Base-by-base conservation (phyloP, 768 basidiomycete species). In the Tremella mesenterica region DNA sequence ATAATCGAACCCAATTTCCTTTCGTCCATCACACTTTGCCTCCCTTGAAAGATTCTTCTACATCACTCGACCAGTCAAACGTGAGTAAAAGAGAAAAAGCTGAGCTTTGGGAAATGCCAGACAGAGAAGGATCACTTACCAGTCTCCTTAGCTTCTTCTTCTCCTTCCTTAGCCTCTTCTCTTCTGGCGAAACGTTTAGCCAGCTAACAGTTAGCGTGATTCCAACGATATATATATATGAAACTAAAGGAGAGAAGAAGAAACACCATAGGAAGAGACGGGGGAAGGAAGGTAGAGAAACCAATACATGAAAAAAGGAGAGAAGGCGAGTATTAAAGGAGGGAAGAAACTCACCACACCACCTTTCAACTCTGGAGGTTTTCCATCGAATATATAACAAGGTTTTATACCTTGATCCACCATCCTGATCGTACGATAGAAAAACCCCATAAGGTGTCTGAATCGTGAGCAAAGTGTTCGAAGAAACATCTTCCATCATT, bases 321-420 rank as follows among this genome's bases (percentile, higher is more conserved):
- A 2, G 28, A 10, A 9, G 26, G 23, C 16, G 43, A 44, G 4
- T 2, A 31, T 1, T 13, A 14, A 27, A 33, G 48, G 4, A 6
- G 6, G 6, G 18, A 31, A 26, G 7, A 29, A 13, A 84, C 89
- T 68, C 66, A 99, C 93, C 66, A 97, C 91, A 48, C 89, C 89
- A 52, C 89, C 85, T 76, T 99, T 99, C 76, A 99, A 75, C 64
- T 96, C 91, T 43, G 95, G 95, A 1, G 95, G 95, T 73, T 92
- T 93, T 20, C 95, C 95, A 73, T 99, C 95, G 61, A 99, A 99
- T 29, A 99, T 89, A 73, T 97, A 97, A 29, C 85, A 85, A 0
- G 93, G 92, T 68, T 99, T 99, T 70, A 99, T 90, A 3, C 95
- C 95, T 60, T 97, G 93, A 75, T 99, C 95, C 16, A 92, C 92